These are phyloP conservation scores for Tylopilus sp. DNA, from an alignment of 1,284 basidiomycete species.

Conservation along the genomic window DNA sequence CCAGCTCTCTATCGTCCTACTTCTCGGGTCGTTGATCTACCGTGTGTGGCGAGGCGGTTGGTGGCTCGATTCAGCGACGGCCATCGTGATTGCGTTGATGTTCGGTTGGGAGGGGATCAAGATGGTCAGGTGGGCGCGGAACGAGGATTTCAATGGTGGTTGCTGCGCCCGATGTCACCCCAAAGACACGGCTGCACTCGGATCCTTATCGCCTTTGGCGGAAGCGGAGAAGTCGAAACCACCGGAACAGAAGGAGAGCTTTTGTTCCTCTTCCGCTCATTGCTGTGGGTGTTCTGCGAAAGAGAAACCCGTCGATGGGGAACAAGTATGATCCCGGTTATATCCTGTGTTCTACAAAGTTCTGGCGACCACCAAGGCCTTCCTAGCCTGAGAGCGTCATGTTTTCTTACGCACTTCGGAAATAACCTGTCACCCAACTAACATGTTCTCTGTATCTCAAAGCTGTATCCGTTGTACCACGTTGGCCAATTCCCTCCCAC, in stretches of 20 bases:
- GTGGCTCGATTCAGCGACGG: constrained; percentile 38
- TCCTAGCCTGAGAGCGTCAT: too few species aligned
- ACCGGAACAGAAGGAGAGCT: not conserved
- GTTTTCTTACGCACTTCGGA: too few species aligned
- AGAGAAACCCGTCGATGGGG: not conserved
- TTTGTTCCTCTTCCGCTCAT: not conserved
- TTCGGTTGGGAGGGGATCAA: constrained; percentile 43
- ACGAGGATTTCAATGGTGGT: constrained; percentile 37
- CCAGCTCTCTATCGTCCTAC: constrained; percentile 35
- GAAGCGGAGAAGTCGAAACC: constrained; percentile 2
- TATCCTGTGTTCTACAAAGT: too few species aligned
- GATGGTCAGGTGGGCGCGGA: constrained; percentile 25
- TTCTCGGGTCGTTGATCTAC: constrained; percentile 36
- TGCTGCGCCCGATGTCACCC: constrained; percentile 28
- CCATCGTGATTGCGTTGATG: constrained; percentile 26
- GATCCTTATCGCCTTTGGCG: not conserved
- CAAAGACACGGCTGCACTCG: not conserved
- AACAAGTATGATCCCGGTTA: constrained; percentile 1
- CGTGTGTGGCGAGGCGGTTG: constrained; percentile 41
- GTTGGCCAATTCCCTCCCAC: too few species aligned
- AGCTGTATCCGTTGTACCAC: too few species aligned
- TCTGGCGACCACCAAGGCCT: too few species aligned
- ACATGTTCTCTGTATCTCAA: too few species aligned
- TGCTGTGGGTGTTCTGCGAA: constrained; percentile 1
- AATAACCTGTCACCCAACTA: too few species aligned